Evolutionary conservation across 192 early-diverging fungal genomes (phyloP).

Genomic region (Diversispora eburnea): DNA sequence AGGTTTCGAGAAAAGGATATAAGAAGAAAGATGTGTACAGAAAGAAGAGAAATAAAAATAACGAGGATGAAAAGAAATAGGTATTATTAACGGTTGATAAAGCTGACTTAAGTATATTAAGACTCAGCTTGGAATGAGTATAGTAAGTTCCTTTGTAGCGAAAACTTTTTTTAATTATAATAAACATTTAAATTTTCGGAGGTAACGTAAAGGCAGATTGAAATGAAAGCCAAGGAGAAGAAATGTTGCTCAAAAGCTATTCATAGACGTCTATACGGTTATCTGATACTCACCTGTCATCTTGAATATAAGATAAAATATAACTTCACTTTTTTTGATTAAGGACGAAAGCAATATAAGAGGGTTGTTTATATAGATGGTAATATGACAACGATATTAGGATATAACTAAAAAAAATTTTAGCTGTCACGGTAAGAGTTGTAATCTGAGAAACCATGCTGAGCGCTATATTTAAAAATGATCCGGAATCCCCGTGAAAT

Average conservation of each 20-base stretch:
- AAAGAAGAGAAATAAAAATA: not conserved
- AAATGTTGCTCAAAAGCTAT: not conserved
- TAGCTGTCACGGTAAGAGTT: too few relatives aligned
- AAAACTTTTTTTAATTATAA: not conserved
- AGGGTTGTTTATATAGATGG: not conserved
- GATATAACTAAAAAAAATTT: too few relatives aligned
- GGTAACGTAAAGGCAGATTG: not conserved
- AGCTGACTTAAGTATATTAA: constrained; percentile 9
- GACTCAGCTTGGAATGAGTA: not conserved
- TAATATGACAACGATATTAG: not conserved
- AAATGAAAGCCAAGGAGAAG: not conserved
- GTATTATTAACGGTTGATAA: not conserved
- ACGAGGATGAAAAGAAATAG: not conserved
- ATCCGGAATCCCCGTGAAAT: too few relatives aligned
- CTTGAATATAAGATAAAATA: constrained; percentile 8
- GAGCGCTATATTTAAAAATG: too few relatives aligned
- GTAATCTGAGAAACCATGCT: too few relatives aligned
- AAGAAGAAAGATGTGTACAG: not conserved
- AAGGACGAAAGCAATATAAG: not conserved
- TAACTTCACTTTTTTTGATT: not conserved
- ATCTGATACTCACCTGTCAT: constrained; percentile 8
- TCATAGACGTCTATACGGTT: not conserved
- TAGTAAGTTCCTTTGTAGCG: not conserved
- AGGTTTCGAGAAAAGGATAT: not conserved
- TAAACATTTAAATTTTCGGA: not conserved